Evolutionary conservation across 2,329 filamentous ascomycete species (phyloP), one percentile per base, ranked within the genome.

Genomic region (Rugonectria rugulosa): DNA sequence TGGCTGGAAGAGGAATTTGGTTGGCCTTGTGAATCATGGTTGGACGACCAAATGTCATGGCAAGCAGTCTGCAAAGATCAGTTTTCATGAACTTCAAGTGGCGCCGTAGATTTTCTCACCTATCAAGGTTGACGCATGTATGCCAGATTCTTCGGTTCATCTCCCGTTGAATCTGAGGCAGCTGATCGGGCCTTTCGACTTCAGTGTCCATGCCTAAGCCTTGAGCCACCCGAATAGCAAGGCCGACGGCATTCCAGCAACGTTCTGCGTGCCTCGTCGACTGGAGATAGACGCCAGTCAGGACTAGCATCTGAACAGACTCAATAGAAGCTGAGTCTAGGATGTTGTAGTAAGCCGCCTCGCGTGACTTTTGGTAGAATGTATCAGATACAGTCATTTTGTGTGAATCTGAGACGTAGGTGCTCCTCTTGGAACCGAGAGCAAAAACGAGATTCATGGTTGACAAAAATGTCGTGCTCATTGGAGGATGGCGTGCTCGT

Each of bases 21-120:
- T 43, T 52, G 9, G 15, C 37, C 4, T 38, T 43, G 2, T 45
- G 45, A 11, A 59, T 51, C 53, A 59, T 56, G 5, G 47, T 45
- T 3, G 56, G 56, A n/a, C 56, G 49, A 9, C 56, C 56, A 45
- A 56, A 59, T 3, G 56, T 56, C 24, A 52, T 56, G 11, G 41
- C 42, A 12, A 59, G 21, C n/a, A 42, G 17, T 23, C 44, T 53
- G 21, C 3, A n/a, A 14, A 8, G 12, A 17, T 52, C 26, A 45
- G 24, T 15, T 46, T 9, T 3, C 3, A 17, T n/a, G 10, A 26
- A 15, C 6, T 10, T 19, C 32, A 8, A 9, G 6, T 4, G 1
- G n/a, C 6, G 5, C 23, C 2, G 11, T 8, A 32, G 5, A 15
- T 10, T 11, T n/a, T 27, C 20, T n/a, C 3, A 31, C 55, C 44